phyloP scores from a whole-genome alignment of 1,284 basidiomycete genomes.

The Boletus semigastroideus region DNA sequence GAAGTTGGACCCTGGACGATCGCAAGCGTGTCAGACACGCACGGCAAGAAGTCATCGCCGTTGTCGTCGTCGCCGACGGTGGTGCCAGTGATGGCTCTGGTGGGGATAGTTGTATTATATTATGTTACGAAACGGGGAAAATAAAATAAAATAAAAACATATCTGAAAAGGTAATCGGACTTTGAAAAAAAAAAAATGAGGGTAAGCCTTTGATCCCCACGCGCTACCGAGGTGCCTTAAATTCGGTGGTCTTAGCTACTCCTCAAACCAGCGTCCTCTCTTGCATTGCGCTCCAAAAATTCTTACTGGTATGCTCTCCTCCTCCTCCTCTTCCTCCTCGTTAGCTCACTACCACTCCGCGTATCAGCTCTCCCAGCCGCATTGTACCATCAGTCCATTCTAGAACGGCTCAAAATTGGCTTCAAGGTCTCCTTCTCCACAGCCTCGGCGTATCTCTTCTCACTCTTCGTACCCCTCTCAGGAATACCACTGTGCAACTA shows the following conservation, averaged over 20 bases:
- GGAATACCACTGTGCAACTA: slow-evolving; percentile 71
- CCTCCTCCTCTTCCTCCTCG: slow-evolving; percentile 14
- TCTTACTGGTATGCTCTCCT: slow-evolving; percentile 29
- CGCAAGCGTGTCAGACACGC: not conserved
- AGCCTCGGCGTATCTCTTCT: not conserved
- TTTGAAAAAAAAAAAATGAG: slow-evolving; percentile 43
- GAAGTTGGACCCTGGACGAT: slow-evolving; percentile 17
- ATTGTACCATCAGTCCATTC: slow-evolving; percentile 76
- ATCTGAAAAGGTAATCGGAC: slow-evolving; percentile 27
- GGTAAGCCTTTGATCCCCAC: slow-evolving; percentile 56
- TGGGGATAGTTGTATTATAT: too few species aligned
- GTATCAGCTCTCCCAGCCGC: slow-evolving; percentile 44
- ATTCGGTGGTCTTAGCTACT: slow-evolving; percentile 35
- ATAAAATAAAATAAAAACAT: slow-evolving; percentile 13
- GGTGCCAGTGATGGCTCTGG: too few species aligned
- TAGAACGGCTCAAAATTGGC: slow-evolving; percentile 76
- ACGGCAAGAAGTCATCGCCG: too few species aligned
- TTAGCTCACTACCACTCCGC: not conserved
- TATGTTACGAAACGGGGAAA: slow-evolving; percentile 22
- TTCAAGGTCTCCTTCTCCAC: slow-evolving; percentile 51
- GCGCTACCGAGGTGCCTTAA: slow-evolving; percentile 41
- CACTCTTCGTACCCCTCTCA: slow-evolving; percentile 28
- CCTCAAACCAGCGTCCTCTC: slow-evolving; percentile 38
- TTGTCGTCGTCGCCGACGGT: too few species aligned
- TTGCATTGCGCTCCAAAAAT: slow-evolving; percentile 36